Conservation (phyloP, 2,329 filamentous ascomycete species). For the Escovopsis sp. region DNA sequence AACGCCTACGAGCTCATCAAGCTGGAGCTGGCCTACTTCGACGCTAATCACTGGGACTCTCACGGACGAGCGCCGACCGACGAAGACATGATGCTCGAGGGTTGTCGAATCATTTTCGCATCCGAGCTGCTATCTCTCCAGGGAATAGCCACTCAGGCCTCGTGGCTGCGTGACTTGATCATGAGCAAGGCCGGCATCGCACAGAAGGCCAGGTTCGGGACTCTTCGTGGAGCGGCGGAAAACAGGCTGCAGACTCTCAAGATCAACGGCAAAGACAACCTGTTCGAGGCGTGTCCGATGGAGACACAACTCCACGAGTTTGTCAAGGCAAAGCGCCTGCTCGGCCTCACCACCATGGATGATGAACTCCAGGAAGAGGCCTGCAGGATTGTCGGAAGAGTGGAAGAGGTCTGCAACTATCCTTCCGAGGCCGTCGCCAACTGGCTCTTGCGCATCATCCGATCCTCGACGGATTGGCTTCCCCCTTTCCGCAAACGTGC, state of each 20-base stretch:
- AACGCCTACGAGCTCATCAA: conserved; percentile 50
- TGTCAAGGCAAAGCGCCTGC: conserved; percentile 32
- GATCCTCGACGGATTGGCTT: conserved; percentile 38
- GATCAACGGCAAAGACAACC: conserved; percentile 42
- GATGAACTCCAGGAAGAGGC: conserved; percentile 45
- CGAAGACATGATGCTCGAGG: conserved; percentile 40
- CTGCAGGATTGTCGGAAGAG: conserved; percentile 40
- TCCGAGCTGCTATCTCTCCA: conserved; percentile 32
- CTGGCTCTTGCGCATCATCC: conserved; percentile 40
- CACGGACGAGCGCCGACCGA: conserved; percentile 30
- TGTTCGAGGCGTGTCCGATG: conserved; percentile 42
- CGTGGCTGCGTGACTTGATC: conserved; percentile 46
- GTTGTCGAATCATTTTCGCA: conserved; percentile 42
- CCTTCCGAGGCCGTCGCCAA: conserved; percentile 37
- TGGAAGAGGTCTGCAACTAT: conserved; percentile 35
- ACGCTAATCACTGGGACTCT: conserved; percentile 28
- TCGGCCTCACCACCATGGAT: conserved; percentile 46
- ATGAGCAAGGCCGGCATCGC: conserved; percentile 31
- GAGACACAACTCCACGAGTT: conserved; percentile 40
- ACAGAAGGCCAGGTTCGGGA: conserved; percentile 32
- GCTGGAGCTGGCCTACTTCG: conserved; percentile 39
- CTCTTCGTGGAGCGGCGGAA: conserved; percentile 30
- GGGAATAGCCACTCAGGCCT: conserved; percentile 22
- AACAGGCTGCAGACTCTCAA: conserved; percentile 32
- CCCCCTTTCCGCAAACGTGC: conserved; percentile 40